Percentiles rank a stretch among this genome's conserved stretches.
Conservation (phyloP, 495 filamentous ascomycete genomes). For the Hypoxylon lienhwacheense region DNA sequence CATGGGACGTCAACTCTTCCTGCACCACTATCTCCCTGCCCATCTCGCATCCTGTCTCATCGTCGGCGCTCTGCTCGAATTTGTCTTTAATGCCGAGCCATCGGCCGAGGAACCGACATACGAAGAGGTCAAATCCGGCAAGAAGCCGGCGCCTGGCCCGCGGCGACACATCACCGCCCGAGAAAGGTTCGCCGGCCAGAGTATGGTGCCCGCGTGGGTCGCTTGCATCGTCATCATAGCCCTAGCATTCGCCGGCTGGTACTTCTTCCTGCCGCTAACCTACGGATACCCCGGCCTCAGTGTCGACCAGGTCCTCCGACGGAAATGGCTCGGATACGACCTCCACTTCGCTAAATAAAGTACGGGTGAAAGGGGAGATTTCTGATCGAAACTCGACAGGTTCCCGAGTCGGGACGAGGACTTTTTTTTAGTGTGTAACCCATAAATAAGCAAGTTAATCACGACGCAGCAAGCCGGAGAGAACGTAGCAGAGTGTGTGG, state of each 20-base stretch:
- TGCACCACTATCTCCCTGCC: constrained; percentile 96
- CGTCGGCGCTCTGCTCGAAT: constrained; percentile 93
- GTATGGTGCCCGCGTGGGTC: constrained; percentile 74
- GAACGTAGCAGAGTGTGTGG: no score
- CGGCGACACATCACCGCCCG: constrained; percentile 67
- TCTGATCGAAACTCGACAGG: no score
- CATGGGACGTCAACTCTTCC: constrained; percentile 96
- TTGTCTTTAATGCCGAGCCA: constrained; percentile 90
- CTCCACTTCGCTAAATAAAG: constrained; percentile 95
- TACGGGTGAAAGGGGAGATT: no score
- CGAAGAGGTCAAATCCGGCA: constrained; percentile 54
- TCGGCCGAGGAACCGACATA: constrained; percentile 51
- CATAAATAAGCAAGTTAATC: no score
- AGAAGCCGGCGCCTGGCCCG: constrained; percentile 47
- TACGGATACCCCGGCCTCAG: constrained; percentile 93
- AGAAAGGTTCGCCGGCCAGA: constrained; percentile 80
- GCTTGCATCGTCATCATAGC: constrained; percentile 70
- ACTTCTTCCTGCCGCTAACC: constrained; percentile 91
- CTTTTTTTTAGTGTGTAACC: constrained; percentile 25
- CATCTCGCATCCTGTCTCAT: constrained; percentile 92
- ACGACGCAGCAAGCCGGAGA: no score
- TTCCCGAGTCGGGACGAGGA: neutral
- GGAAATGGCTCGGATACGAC: constrained; percentile 97
- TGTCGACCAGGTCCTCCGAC: constrained; percentile 74
- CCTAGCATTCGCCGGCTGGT: constrained; percentile 75